Evolutionary conservation across 441 rosid genomes (phyloP).

Genomic region (Populus hybrid): DNA sequence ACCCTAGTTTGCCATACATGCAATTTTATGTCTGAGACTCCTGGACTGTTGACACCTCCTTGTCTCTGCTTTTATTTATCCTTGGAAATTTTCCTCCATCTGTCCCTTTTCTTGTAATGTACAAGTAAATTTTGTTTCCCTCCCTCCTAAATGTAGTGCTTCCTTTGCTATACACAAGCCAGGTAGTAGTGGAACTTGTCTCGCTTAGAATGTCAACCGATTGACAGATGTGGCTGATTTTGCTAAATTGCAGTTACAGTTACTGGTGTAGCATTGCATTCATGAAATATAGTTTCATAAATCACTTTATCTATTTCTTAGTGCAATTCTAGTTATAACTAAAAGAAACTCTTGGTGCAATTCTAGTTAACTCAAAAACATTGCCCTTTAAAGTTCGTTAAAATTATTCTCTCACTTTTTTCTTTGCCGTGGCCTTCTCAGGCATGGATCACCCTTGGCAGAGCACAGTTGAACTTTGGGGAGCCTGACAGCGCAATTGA

Average conservation of each 20-base stretch:
- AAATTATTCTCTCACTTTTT: not conserved
- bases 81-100: not conserved
- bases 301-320: not conserved
- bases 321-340: not conserved
- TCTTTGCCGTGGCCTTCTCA: conserved; percentile 16
- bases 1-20: too few species aligned
- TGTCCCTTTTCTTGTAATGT: not conserved
- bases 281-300: too few species aligned
- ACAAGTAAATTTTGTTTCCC: too few species aligned
- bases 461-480: conserved; percentile 89
- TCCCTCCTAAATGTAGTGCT: too few species aligned
- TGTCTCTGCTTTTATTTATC: not conserved
- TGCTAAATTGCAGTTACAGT: not conserved
- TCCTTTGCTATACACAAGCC: too few species aligned
- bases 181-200: not conserved
- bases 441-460: conserved; percentile 93
- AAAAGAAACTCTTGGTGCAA: not conserved
- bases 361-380: not conserved
- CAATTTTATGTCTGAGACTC: too few species aligned
- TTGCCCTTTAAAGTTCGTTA: not conserved
- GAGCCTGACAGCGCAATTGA: conserved; percentile 78
- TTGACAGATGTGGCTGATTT: not conserved
- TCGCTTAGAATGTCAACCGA: not conserved
- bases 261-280: too few species aligned
- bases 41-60: too few species aligned